These are phyloP conservation scores for Rhizoclosmatium globosum DNA, from an alignment of 192 early-diverging fungal species.

Conservation along the genomic window DNA sequence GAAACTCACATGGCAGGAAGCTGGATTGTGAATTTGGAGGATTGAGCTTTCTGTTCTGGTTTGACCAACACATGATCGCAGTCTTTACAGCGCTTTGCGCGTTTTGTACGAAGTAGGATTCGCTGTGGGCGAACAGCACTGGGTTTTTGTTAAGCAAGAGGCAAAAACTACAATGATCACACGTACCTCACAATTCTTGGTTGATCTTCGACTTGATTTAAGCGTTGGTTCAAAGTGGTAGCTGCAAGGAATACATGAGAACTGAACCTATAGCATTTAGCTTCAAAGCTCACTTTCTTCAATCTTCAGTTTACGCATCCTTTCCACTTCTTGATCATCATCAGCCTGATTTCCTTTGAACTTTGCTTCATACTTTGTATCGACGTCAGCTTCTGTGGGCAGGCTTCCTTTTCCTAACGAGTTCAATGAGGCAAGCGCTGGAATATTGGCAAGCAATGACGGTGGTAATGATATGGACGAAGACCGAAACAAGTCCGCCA, in stretches of 20 bases:
- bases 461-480: conserved; percentile 37
- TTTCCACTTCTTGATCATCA: conserved; percentile 4
- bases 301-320: conserved; percentile 34
- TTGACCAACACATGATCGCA: conserved; percentile 93
- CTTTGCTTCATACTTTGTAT: conserved; percentile 17
- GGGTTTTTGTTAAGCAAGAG: conserved; percentile 8
- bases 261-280: neutral
- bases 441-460: conserved; percentile 48
- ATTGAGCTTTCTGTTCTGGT: conserved; percentile 90
- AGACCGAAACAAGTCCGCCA: conserved; percentile 30
- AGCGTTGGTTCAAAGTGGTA: conserved; percentile 67
- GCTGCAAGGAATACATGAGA: conserved; percentile 25
- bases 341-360: conserved; percentile 8
- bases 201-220: conserved; percentile 70
- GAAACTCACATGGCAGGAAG: conserved; percentile 78
- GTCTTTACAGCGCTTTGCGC: conserved; percentile 81
- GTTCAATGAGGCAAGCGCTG: conserved; percentile 39
- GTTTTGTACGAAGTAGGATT: conserved; percentile 86
- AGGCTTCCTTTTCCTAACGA: conserved; percentile 1
- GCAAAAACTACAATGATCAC: neutral
- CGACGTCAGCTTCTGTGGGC: neutral
- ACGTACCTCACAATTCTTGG: conserved; percentile 37
- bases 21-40: conserved; percentile 88
- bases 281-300: conserved; percentile 17
- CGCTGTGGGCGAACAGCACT: conserved; percentile 81